A percentile compares a stretch with the other conserved stretches of the same genome.
Conservation (phyloP, 176 grass and related monocot species). For the Raddia distichophylla region DNA sequence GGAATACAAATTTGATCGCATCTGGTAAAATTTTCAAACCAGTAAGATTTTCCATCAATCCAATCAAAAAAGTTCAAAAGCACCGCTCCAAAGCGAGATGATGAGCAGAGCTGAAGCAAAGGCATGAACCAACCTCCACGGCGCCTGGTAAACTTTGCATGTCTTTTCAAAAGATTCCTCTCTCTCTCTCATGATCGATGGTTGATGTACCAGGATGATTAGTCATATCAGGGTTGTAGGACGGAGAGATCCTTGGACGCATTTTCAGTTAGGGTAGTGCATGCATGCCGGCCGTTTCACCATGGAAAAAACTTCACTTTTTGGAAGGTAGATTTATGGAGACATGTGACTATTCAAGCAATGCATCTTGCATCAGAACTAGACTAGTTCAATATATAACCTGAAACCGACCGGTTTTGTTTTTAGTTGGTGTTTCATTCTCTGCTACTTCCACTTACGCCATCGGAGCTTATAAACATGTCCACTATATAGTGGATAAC, state of each 20-base stretch:
- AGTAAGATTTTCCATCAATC: not conserved
- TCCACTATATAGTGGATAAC: too few species aligned
- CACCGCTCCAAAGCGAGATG: not conserved
- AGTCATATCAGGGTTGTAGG: constrained; percentile 27
- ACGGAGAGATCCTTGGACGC: constrained; percentile 28
- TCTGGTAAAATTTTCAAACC: too few species aligned
- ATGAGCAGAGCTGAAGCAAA: not conserved
- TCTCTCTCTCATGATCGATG: not conserved
- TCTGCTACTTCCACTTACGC: not conserved
- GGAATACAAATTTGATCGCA: too few species aligned
- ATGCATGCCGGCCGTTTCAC: not conserved
- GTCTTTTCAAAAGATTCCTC: constrained; percentile 21
- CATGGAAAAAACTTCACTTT: not conserved
- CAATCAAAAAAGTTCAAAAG: not conserved
- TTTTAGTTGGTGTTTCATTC: not conserved
- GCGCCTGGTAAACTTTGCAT: constrained; percentile 51
- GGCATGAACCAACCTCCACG: constrained; percentile 44
- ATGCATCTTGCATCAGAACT: not conserved
- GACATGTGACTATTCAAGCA: not conserved
- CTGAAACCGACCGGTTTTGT: not conserved
- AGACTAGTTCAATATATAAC: not conserved
- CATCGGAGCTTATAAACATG: not conserved
- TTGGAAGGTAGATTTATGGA: not conserved
- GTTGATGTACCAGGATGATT: constrained; percentile 28
- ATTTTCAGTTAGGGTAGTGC: constrained; percentile 31